phyloP scores from a whole-genome alignment of 805 yeast species.

The Wickerhamiella lipophila region DNA sequence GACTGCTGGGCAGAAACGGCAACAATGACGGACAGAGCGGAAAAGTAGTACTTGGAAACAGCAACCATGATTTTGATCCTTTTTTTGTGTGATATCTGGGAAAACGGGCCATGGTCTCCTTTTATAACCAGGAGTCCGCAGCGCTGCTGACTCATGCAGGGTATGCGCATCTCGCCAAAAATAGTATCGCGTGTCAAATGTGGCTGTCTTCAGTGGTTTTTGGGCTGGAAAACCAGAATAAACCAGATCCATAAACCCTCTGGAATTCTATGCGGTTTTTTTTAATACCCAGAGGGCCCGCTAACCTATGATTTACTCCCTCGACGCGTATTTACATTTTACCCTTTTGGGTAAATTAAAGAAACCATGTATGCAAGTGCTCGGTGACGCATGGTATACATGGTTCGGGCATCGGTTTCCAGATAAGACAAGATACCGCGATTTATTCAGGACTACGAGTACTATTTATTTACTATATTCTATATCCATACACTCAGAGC shows the following conservation, averaged over 20 bases:
- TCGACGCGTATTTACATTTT: not conserved
- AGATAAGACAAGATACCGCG: not conserved
- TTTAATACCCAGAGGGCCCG: not conserved
- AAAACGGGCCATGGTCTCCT: not conserved
- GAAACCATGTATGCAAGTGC: too few species aligned
- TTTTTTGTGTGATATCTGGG: constrained; percentile 23
- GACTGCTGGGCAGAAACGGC: constrained; percentile 9
- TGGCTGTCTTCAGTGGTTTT: not conserved
- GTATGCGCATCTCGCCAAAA: not conserved
- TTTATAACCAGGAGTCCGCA: constrained; percentile 4
- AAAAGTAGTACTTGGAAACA: constrained; percentile 8
- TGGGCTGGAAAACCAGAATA: not conserved
- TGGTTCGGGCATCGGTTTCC: not conserved
- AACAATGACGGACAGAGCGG: constrained; percentile 13
- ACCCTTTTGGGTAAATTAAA: constrained; percentile 4
- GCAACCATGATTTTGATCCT: constrained; percentile 24
- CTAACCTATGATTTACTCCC: not conserved
- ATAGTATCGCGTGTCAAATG: not conserved
- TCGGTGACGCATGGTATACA: too few species aligned
- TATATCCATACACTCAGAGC: not conserved
- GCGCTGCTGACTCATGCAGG: not conserved
- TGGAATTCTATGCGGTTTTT: too few species aligned
- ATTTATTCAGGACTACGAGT: too few species aligned
- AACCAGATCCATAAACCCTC: too few species aligned
- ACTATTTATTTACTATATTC: too few species aligned